A percentile compares a stretch with the other conserved stretches of the same genome.
Conservation (phyloP, 805 yeast species). For the Diddensiella transvaalensis region DNA sequence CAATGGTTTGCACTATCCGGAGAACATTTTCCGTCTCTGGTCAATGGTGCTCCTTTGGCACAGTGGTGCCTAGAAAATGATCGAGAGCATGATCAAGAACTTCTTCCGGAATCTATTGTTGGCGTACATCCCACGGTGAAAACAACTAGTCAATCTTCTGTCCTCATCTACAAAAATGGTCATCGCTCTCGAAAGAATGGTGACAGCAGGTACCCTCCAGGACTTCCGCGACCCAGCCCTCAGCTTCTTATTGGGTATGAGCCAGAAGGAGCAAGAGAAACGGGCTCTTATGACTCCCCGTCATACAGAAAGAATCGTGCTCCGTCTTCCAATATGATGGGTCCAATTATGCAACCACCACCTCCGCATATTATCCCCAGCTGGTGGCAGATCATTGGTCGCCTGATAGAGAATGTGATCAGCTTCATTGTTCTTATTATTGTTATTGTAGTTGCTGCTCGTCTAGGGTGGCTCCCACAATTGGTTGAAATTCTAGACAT, state of each 20-base stretch:
- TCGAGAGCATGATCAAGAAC: constrained; percentile 7
- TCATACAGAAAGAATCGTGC: not conserved
- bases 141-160: not conserved
- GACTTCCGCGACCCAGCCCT: not conserved
- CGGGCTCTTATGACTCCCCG: not conserved
- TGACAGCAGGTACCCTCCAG: not conserved
- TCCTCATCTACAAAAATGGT: not conserved
- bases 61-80: constrained; percentile 45
- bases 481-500: constrained; percentile 23
- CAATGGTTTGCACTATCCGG: constrained; percentile 85
- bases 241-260: not conserved
- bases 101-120: constrained; percentile 16
- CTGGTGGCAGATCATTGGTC: constrained; percentile 20
- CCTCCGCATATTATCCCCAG: constrained; percentile 14
- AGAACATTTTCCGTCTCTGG: constrained; percentile 71
- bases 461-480: constrained; percentile 27
- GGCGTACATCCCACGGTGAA: constrained; percentile 23
- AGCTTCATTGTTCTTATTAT: constrained; percentile 34
- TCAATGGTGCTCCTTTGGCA: constrained; percentile 74
- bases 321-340: not conserved
- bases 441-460: constrained; percentile 27
- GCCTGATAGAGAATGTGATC: constrained; percentile 40
- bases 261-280: not conserved
- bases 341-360: constrained; percentile 6
- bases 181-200: not conserved